Base-by-base conservation (phyloP, 345 rosid genomes). In the Heritiera fomes region DNA sequence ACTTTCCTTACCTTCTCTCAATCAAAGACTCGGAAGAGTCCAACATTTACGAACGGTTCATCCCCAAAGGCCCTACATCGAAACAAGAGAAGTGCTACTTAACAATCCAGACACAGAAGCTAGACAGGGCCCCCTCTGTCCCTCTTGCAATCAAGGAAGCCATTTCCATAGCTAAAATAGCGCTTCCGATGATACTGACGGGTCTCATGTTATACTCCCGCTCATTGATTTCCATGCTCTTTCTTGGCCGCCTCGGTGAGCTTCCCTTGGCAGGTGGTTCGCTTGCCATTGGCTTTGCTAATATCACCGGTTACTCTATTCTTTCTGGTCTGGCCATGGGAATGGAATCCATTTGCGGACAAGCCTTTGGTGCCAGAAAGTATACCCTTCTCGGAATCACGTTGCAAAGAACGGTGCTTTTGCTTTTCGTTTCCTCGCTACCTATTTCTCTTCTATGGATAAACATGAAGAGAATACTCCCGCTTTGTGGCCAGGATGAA, bases 261-360 rank as follows among this genome's bases (percentile, higher is more conserved):
- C 85, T 89, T 0, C 81, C 95, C 63, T 82, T 94, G 45, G 97
- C 98, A 0, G 98, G 97, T 6, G 98, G 98, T 28, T 90, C 98
- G 0, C 92, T 95, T 11, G 98, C 98, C 20, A 53, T 90, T 2
- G 97, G 92, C 17, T 95, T 95, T 47, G 98, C 98, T 17, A 95
- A 95, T 85, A 93, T 95, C 58, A 91, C 95, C 3, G 98, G 98
- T 3, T 93, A 95, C 82, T 93, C 98, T 20, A 75, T 95, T 75
- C 92, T 93, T 68, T 92, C 98, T 3, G 99, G 99, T 62, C 88
- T 95, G 3, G 91, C 96, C 79, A 87, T 88, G 89, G 99, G 98
- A 4, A 94, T 93, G 91, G 99, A 95, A 78, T 91, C 98, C 8
- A 90, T 95, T 32, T 95, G 99, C 74, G 91, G 94, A 0, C 99